Evolutionary conservation across 805 yeast genomes (phyloP).

Genomic region (Nakazawaea laoshanensis): DNA sequence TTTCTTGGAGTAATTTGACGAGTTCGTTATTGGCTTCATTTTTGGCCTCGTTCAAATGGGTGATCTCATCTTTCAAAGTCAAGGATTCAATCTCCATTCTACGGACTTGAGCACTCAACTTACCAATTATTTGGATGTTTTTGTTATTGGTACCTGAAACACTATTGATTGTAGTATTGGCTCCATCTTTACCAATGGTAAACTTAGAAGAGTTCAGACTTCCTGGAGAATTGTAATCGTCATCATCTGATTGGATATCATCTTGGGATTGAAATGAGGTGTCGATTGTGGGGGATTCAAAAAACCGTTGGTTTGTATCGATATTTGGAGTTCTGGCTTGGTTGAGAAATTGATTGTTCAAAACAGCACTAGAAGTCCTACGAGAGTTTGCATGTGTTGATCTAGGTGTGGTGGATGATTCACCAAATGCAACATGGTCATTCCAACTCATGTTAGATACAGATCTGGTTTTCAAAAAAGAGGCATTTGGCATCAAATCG

Average conservation of each 20-base stretch:
- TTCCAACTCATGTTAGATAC: conserved; percentile 17
- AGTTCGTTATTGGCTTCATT: conserved; percentile 64
- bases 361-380: conserved; percentile 6
- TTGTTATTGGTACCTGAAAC: conserved; percentile 2
- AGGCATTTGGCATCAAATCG: conserved; percentile 15
- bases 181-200: conserved; percentile 7
- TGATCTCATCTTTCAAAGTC: conserved; percentile 55
- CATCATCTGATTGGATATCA: conserved; percentile 3
- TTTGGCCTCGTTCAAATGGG: conserved; percentile 44
- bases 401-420: conserved; percentile 37
- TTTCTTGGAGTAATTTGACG: conserved; percentile 45
- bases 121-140: conserved; percentile 61
- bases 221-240: conserved; percentile 6
- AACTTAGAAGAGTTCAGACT: conserved; percentile 8
- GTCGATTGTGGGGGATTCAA: conserved; percentile 6
- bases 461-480: conserved; percentile 15
- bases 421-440: conserved; percentile 34
- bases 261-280: conserved; percentile 1
- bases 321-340: conserved; percentile 3
- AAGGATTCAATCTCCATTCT: conserved; percentile 73
- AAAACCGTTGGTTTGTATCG: conserved; percentile 2
- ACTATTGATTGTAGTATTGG: conserved; percentile 3
- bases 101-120: conserved; percentile 68
- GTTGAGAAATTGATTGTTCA: conserved; percentile 1
- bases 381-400: conserved; percentile 6